Evolutionary conservation across 2,329 filamentous ascomycete genomes (phyloP), one percentile per base, ranked within the genome.

Genomic region (Pochonia chlamydosporia): DNA sequence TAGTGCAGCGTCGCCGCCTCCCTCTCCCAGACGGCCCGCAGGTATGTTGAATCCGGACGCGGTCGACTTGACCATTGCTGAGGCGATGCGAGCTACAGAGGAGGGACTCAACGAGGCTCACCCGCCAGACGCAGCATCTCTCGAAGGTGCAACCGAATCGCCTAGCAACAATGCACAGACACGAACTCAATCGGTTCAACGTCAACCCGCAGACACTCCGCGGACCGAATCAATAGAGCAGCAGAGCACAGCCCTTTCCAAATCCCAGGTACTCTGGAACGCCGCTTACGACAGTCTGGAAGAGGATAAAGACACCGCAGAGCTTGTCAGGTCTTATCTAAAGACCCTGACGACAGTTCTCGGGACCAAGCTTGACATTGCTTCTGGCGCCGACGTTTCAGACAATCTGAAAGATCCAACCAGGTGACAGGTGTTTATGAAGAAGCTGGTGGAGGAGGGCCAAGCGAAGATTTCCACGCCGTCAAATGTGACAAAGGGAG

Each of bases 291-390:
- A 48, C 25, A 24, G 33, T 23, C 40, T 48, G 13, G 18, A 39
- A 18, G 13, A 39, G 18, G 35, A 40, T 10, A 24, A 48, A 40
- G 46, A 44, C 9, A 48, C 46, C 14, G 24, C 31, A 18, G 33
- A 35, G 46, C 40, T 48, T 13, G 46, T 25, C 25, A 25, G 16
- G 5, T 8, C 24, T 18, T 48, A 48, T 40, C 10, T 48, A 18
- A 47, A 47, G 28, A 43, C 45, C 21, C 45, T 47, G 16, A 25
- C 20, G 13, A 48, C 16, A 30, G 46, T 48, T 31, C 40, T 48
- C 31, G 23, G 23, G 23, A 20, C 20, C 7, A 28, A 13, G 26
- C 26, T 13, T 28, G 26, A 28, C 39, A 28, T 33, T 45, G 3
- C 9, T 45, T 39, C 31, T 20, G 43, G 30, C 18, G 33, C 11